Conservation (phyloP, 2,329 filamentous ascomycete species). For the Talaromyces funiculosus region DNA sequence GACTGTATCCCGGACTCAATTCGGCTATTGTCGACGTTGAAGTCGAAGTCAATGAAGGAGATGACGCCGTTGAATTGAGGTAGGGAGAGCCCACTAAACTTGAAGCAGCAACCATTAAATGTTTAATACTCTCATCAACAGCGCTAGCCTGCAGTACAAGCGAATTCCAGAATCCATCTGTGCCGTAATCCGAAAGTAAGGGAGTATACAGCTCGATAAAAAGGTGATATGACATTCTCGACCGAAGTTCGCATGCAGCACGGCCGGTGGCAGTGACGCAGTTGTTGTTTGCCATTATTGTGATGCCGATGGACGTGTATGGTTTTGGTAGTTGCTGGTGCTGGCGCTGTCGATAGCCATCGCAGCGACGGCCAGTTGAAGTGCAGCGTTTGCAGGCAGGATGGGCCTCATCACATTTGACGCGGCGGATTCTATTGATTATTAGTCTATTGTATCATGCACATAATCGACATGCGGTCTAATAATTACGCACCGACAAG, state of each 20-base stretch:
- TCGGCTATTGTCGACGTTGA: background rate
- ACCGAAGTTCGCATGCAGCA: background rate
- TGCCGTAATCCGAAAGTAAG: background rate
- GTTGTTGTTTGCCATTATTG: background rate
- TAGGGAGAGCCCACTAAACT: background rate
- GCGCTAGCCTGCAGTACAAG: background rate
- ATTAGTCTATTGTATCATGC: background rate
- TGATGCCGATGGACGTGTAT: background rate
- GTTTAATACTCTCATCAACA: background rate
- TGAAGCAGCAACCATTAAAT: background rate
- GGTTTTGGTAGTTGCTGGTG: background rate
- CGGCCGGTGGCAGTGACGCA: background rate
- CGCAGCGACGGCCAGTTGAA: background rate
- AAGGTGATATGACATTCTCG: background rate
- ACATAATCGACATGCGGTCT: background rate
- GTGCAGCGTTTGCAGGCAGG: background rate
- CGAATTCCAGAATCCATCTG: background rate
- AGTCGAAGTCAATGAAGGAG: background rate
- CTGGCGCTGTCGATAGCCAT: background rate
- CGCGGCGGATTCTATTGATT: background rate
- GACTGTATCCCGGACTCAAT: background rate
- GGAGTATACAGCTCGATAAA: background rate
- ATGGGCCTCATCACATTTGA: background rate
- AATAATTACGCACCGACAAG: background rate
- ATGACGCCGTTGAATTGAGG: background rate